phyloP scores from a whole-genome alignment of 768 basidiomycete species.

The Scleroderma citrinum region DNA sequence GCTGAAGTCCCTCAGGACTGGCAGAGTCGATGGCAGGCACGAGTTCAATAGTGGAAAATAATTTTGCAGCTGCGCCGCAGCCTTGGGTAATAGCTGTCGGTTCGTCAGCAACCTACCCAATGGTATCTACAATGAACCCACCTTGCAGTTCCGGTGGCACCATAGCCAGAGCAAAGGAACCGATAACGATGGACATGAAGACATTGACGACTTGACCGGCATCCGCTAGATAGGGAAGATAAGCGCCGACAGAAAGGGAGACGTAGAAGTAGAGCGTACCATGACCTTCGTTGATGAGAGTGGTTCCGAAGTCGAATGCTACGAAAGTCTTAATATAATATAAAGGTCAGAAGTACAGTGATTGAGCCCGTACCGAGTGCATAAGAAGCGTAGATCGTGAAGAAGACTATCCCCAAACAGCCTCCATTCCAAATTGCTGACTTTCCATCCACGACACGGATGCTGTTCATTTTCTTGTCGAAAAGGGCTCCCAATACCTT shows the following conservation, averaged over 20 bases:
- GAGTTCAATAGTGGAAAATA: slow-evolving; percentile 84
- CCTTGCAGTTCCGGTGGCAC: slow-evolving; percentile 87
- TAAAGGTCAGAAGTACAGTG: not conserved
- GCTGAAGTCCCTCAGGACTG: slow-evolving; percentile 59
- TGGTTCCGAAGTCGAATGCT: slow-evolving; percentile 90
- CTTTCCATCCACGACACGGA: slow-evolving; percentile 50
- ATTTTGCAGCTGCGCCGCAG: slow-evolving; percentile 82
- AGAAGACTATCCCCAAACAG: slow-evolving; percentile 73
- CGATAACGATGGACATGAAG: slow-evolving; percentile 78
- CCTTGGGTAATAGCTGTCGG: slow-evolving; percentile 66
- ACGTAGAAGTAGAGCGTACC: slow-evolving; percentile 33
- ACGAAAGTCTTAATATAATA: slow-evolving; percentile 7
- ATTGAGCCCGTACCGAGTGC: slow-evolving; percentile 45
- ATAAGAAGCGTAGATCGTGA: slow-evolving; percentile 73
- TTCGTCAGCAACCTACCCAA: not conserved
- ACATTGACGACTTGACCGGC: slow-evolving; percentile 80
- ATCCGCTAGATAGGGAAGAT: slow-evolving; percentile 35
- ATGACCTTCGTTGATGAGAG: slow-evolving; percentile 60
- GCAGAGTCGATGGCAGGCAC: slow-evolving; percentile 83
- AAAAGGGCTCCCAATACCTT: slow-evolving; percentile 57
- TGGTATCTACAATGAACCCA: slow-evolving; percentile 16
- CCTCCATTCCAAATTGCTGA: slow-evolving; percentile 53
- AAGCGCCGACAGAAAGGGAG: not conserved
- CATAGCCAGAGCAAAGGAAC: slow-evolving; percentile 82
- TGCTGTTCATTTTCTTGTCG: slow-evolving; percentile 49